Evolutionary conservation across 164 flowering plant species (phyloP).

Genomic region (Magnolia kwangsiensis): DNA sequence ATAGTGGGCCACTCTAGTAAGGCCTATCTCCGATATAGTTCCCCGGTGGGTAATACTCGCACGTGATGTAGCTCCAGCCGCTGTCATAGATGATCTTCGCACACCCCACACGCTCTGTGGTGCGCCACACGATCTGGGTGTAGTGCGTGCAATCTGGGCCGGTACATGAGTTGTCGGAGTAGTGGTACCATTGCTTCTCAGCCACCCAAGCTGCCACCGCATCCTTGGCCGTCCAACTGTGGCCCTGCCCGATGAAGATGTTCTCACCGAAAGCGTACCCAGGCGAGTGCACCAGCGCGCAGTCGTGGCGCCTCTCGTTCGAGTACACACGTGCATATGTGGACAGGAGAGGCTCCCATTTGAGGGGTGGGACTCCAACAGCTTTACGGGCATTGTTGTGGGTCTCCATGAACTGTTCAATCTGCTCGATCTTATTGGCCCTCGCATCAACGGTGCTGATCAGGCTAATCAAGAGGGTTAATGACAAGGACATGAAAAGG

Average conservation of each 20-base stretch:
- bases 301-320: slow-evolving; percentile 19
- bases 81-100: slow-evolving; percentile 22
- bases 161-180: slow-evolving; percentile 12
- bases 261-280: slow-evolving; percentile 19
- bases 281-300: slow-evolving; percentile 19
- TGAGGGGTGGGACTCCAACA: slow-evolving; percentile 22
- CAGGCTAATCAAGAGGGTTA: not conserved
- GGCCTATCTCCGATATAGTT: slow-evolving; percentile 22
- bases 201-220: slow-evolving; percentile 21
- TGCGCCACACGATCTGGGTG: slow-evolving; percentile 28
- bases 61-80: slow-evolving; percentile 19
- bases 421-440: not conserved
- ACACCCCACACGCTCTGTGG: slow-evolving; percentile 19
- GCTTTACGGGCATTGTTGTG: slow-evolving; percentile 24
- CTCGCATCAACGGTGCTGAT: not conserved
- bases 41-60: slow-evolving; percentile 25
- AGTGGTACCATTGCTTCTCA: slow-evolving; percentile 17
- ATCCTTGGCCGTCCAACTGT: slow-evolving; percentile 17
- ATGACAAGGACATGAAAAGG: not conserved
- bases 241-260: slow-evolving; percentile 21
- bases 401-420: slow-evolving; percentile 14
- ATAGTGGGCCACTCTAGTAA: slow-evolving; percentile 5
- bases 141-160: slow-evolving; percentile 21
- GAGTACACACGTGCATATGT: slow-evolving; percentile 21
- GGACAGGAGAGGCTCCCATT: slow-evolving; percentile 19